Percentiles rank a stretch among this genome's conserved stretches.
Conservation (phyloP, 352 stramenopile species). For the Globisporangium perplexum region DNA sequence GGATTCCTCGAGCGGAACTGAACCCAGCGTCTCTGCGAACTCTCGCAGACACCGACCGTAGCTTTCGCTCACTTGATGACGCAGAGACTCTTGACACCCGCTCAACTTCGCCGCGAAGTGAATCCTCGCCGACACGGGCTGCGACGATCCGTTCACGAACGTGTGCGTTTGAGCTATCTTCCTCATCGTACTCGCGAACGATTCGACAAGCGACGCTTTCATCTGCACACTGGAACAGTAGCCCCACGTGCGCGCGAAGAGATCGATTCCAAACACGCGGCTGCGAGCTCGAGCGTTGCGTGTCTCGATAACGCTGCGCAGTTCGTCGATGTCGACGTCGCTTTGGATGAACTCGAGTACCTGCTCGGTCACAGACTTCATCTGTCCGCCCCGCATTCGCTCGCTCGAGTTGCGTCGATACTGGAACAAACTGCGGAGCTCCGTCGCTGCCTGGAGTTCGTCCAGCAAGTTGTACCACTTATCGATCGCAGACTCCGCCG, state of each 20-base stretch:
- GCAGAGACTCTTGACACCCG: slow-evolving; percentile 42
- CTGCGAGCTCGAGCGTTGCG: slow-evolving; percentile 42
- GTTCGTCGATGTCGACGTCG: slow-evolving; percentile 56
- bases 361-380: slow-evolving; percentile 75
- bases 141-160: slow-evolving; percentile 6
- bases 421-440: slow-evolving; percentile 61
- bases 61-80: slow-evolving; percentile 37
- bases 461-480: slow-evolving; percentile 82
- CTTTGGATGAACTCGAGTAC: slow-evolving; percentile 84
- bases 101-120: slow-evolving; percentile 52
- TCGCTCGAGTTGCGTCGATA: slow-evolving; percentile 78
- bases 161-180: slow-evolving; percentile 27
- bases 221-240: slow-evolving; percentile 20
- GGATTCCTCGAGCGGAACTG: slow-evolving; percentile 14
- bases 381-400: slow-evolving; percentile 33
- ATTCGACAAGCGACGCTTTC: slow-evolving; percentile 41
- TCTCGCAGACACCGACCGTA: slow-evolving; percentile 39
- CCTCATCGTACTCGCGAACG: slow-evolving; percentile 37
- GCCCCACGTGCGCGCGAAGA: slow-evolving; percentile 32
- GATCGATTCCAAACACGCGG: slow-evolving; percentile 37
- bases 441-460: slow-evolving; percentile 69
- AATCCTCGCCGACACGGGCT: slow-evolving; percentile 22
- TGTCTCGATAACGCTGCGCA: slow-evolving; percentile 34
- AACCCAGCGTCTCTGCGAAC: slow-evolving; percentile 15
- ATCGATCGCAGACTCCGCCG: slow-evolving; percentile 44